Evolutionary conservation across 768 basidiomycete genomes (phyloP), one percentile per base, ranked within the genome.

Genomic region (Brasilioporus rufonigricans): DNA sequence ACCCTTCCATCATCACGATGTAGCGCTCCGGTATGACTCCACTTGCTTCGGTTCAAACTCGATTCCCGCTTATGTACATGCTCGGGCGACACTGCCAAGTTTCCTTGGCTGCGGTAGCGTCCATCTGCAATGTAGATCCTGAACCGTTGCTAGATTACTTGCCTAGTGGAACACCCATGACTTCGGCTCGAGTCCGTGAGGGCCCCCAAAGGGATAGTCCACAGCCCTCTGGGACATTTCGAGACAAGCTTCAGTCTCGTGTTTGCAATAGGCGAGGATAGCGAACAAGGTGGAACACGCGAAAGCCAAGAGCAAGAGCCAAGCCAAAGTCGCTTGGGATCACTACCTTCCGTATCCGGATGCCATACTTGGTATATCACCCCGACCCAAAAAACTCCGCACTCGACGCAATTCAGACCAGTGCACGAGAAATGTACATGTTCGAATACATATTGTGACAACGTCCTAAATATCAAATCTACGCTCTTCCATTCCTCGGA

Each of bases 391-490:
- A 29, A 29, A 29, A 29, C 27, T 29, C 27, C 27, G 27, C 27
- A 9, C 27, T 29, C 27, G 27, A 29, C 27, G 9, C 5, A 9
- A 9, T 29, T 29, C 27, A 29, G 27, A 29, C 5, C 27, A 9
- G 4, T 29, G 27, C 27, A 29, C 27, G 27, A 29, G 27, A 9
- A 9, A 29, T 29, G 27, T 9, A 29, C 9, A 29, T 9, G 27
- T 29, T 29, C 27, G 27, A 29, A 29, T 33, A 33, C 33, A 36
- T 16, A 36, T 7, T 36, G 35, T 19, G 23, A 31, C 10, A 36
- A n/a, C 32, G 6, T 36, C 26, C 56, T 67, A 72, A n/a, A 74
- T 53, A 56, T 74, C 72, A 31, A 72, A 72, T 45, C 71, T 61
- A 38, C 72, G 66, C 13, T 72, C 69, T 50, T 72, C 73, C 35